Conservation (phyloP, 2,329 filamentous ascomycete genomes). For the Exophiala xenobiotica region DNA sequence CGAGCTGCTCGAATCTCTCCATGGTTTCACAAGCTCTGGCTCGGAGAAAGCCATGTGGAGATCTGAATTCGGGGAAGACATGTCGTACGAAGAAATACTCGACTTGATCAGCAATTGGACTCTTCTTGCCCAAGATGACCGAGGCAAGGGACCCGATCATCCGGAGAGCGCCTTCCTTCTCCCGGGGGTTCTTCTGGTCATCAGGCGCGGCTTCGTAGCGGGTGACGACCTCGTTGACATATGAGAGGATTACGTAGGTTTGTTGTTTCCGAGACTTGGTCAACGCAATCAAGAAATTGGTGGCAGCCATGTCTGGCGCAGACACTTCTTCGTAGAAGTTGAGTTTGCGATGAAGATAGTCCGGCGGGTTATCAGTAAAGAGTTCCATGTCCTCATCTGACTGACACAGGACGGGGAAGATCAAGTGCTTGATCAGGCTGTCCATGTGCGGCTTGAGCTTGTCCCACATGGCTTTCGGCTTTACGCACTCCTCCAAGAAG, state of each 20-base stretch:
- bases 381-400: conserved; percentile 89
- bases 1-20: conserved; percentile 95
- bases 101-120: conserved; percentile 93
- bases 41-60: conserved; percentile 84
- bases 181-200: conserved; percentile 86
- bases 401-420: conserved; percentile 94
- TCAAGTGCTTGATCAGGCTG: conserved; percentile 86
- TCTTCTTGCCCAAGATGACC: conserved; percentile 96
- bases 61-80: conserved; percentile 97
- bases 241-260: conserved; percentile 89
- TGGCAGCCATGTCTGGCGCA: conserved; percentile 89
- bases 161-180: conserved; percentile 92
- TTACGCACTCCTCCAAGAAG: conserved; percentile 95
- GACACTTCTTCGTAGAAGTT: conserved; percentile 98
- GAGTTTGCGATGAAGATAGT: conserved; percentile 94
- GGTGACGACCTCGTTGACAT: conserved; percentile 93
- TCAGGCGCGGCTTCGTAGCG: conserved; percentile 82
- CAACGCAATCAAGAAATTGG: conserved; percentile 91
- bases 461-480: conserved; percentile 95
- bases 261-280: conserved; percentile 95
- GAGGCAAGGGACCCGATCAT: conserved; percentile 96
- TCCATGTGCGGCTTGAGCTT: conserved; percentile 91
- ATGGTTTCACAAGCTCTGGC: conserved; percentile 95
- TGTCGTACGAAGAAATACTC: conserved; percentile 98
- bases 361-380: conserved; percentile 90